These are phyloP conservation scores for Naegleria lovaniensis DNA, from an alignment of 208 protist genomes.

Conservation along the genomic window DNA sequence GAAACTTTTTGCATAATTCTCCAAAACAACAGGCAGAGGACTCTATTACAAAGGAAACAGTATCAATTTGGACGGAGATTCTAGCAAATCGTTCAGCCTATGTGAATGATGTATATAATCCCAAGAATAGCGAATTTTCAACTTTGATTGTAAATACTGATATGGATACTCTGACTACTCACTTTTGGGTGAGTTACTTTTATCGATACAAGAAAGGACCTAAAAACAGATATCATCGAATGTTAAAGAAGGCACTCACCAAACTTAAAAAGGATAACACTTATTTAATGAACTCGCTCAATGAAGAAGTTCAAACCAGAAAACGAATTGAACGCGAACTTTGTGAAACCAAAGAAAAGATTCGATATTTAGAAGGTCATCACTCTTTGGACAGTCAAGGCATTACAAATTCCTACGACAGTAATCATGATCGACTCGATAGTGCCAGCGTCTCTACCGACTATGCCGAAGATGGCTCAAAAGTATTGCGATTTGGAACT, in stretches of 20 bases:
- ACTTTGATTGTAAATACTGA: background rate
- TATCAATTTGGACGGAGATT: background rate
- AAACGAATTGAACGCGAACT: background rate
- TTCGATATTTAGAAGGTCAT: background rate
- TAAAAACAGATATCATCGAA: background rate
- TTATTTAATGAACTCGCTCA: background rate
- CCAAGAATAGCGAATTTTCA: background rate
- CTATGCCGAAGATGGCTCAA: background rate
- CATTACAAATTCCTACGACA: background rate
- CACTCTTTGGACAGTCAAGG: background rate
- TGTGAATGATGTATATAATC: background rate
- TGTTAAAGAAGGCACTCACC: background rate
- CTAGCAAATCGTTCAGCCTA: background rate
- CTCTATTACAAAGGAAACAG: background rate
- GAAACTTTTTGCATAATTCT: conserved; percentile 70
- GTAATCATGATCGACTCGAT: background rate
- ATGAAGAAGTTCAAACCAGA: background rate
- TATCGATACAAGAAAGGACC: background rate
- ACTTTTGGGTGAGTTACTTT: conserved; percentile 1
- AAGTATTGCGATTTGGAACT: background rate
- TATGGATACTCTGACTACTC: background rate
- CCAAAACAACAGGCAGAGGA: conserved; percentile 57
- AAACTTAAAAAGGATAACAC: background rate
- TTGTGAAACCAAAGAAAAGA: background rate
- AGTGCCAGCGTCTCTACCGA: background rate